A percentile compares a stretch with the other conserved stretches of the same genome.
Evolutionary conservation across 1,284 basidiomycete species (phyloP).

Genomic region (Sporisorium iseilematis-ciliati): DNA sequence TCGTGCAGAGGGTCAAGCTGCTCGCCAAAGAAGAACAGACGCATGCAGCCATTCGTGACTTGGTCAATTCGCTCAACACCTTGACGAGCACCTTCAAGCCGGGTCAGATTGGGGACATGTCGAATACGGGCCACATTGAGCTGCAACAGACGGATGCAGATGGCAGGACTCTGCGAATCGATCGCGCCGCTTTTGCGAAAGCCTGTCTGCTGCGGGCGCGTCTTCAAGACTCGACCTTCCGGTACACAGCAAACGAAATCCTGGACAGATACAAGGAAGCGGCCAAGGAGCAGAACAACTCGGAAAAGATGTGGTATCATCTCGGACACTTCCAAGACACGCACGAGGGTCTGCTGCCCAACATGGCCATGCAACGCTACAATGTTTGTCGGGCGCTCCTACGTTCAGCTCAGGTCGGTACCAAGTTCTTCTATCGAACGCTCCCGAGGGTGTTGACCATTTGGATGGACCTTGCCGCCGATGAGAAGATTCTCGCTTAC

Average conservation of each 20-base stretch:
- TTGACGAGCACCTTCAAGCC: conserved; percentile 37
- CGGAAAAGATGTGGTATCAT: conserved; percentile 72
- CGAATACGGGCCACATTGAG: conserved; percentile 30
- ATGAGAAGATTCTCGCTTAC: conserved; percentile 60
- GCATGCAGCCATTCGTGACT: conserved; percentile 86
- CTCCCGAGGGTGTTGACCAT: conserved; percentile 93
- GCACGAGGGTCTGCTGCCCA: conserved; percentile 72
- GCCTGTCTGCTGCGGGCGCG: conserved; percentile 87
- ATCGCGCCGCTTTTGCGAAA: conserved; percentile 71
- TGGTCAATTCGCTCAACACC: conserved; percentile 80
- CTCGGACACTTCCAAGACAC: conserved; percentile 58
- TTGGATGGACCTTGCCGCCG: conserved; percentile 93
- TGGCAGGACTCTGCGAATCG: conserved; percentile 28
- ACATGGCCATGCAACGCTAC: conserved; percentile 63
- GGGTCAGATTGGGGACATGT: conserved; percentile 17
- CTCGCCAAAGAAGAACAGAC: conserved; percentile 84
- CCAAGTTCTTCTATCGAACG: conserved; percentile 97
- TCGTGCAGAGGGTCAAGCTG: conserved; percentile 92
- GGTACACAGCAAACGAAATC: conserved; percentile 79
- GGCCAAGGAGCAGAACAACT: conserved; percentile 73
- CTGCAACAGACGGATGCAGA: conserved; percentile 32
- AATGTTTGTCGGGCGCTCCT: conserved; percentile 79
- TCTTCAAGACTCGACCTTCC: conserved; percentile 91
- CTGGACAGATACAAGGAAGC: conserved; percentile 65
- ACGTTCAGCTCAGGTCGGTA: conserved; percentile 83